These are phyloP conservation scores for Sporothrix pallida DNA, from an alignment of 2,329 filamentous ascomycete species.

Conservation along the genomic window DNA sequence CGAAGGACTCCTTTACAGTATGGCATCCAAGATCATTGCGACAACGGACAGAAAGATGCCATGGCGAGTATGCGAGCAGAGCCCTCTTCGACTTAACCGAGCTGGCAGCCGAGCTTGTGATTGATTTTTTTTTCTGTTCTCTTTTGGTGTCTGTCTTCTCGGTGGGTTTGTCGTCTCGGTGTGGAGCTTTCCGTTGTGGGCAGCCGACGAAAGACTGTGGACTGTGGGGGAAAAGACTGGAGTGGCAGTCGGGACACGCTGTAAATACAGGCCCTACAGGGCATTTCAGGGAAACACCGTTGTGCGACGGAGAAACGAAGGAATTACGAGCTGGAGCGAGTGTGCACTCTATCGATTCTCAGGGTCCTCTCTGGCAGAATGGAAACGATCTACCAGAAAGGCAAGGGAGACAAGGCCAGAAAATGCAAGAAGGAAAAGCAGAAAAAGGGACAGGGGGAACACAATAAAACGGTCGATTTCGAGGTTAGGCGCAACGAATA, in stretches of 20 bases:
- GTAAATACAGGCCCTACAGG: constrained; percentile 15
- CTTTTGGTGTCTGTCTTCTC: background rate
- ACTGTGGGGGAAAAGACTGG: background rate
- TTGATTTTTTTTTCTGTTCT: constrained; percentile 49
- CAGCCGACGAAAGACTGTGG: background rate
- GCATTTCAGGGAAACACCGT: background rate
- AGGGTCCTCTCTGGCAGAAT: background rate
- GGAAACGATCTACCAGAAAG: background rate
- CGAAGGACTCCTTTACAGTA: background rate
- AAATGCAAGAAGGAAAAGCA: background rate
- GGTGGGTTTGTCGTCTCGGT: too few relatives aligned
- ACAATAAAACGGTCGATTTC: background rate
- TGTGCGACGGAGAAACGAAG: constrained; percentile 31
- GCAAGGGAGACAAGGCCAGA: background rate
- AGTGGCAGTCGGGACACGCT: background rate
- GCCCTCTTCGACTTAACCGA: constrained; percentile 50
- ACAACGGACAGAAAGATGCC: too few relatives aligned
- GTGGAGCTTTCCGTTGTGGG: too few relatives aligned
- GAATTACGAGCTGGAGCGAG: constrained; percentile 33
- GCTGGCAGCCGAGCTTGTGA: constrained; percentile 62
- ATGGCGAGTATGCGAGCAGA: too few relatives aligned
- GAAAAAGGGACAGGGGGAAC: background rate
- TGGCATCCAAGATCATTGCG: background rate
- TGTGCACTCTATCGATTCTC: background rate
- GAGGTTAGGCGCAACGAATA: background rate